Base-by-base conservation (phyloP, 2,329 filamentous ascomycete species). In the Aspergillus pseudoglaucus region DNA sequence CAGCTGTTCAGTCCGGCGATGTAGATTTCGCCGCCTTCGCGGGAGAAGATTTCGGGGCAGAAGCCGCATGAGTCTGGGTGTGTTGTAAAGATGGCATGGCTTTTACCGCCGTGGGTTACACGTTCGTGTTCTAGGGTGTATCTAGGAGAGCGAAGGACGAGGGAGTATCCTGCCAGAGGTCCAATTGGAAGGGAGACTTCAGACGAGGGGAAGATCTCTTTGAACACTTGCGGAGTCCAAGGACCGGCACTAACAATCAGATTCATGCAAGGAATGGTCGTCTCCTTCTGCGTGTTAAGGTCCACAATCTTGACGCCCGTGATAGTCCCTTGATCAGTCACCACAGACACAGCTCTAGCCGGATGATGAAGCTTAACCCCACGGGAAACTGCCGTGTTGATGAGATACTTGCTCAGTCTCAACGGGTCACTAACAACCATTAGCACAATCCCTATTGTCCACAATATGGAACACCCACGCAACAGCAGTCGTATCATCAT, bases 31-130 rank as follows among this genome's bases (percentile, higher is more conserved):
- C 81, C 83, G 7, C 80, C 81, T 3, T 78, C 59, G 9, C 87
- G 75, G 1, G 82, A 81, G 64, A 88, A 89, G 9, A 87, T 72
- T 64, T 90, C 87, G 0, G 86, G 85, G 2, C 80, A 82, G 65
- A 84, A 88, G 0, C 75, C 76, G 2, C 63, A 68, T 10, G 68
- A 68, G 0, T 68, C 58, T 1, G 70, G 70, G 48, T 81, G 75
- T 3, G 78, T 79, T 2, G 82, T 81, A 59, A 88, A 90, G 2
- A 91, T 67, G 1, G 86, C 83, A 62, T 89, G 83, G 60, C 81
- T 85, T 2, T 73, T 70, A 27, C 61, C 62, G 3, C 48, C 73
- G n/a, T 75, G 64, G 37, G 70, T 62, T 4, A 54, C 55, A 4
- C 46, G 52, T 44, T 68, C 65, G 7, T 62, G 59, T 6, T 60